Evolutionary conservation across 805 yeast genomes (phyloP).

Genomic region (Yarrowia sp.): DNA sequence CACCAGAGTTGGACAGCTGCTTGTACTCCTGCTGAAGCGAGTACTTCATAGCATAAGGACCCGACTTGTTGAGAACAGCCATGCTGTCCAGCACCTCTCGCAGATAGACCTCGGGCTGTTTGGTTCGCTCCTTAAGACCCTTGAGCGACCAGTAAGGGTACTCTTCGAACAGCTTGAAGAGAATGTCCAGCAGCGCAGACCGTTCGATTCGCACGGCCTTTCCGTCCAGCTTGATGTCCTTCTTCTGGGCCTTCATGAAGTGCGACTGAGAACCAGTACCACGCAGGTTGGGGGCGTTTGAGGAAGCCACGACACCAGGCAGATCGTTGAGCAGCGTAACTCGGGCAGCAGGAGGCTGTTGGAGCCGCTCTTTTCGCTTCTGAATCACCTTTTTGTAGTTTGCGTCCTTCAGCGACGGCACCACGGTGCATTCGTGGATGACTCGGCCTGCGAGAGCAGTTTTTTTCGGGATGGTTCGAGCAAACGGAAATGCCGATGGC

Average conservation of each 20-base stretch:
- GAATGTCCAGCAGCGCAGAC: conserved; percentile 80
- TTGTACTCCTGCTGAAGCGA: conserved; percentile 87
- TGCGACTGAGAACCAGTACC: conserved; percentile 57
- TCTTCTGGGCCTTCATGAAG: conserved; percentile 49
- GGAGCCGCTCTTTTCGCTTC: conserved; percentile 50
- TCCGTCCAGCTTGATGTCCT: conserved; percentile 52
- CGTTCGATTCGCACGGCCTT: conserved; percentile 93
- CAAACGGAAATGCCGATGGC: conserved; percentile 19
- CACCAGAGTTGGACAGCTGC: conserved; percentile 38
- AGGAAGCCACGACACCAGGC: conserved; percentile 84
- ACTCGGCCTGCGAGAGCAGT: conserved; percentile 84
- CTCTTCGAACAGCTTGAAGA: conserved; percentile 88
- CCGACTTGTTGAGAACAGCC: conserved; percentile 85
- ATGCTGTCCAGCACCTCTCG: conserved; percentile 88
- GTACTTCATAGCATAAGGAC: conserved; percentile 92
- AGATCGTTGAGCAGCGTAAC: conserved; percentile 71
- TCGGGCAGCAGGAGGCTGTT: conserved; percentile 47
- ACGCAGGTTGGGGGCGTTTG: conserved; percentile 78
- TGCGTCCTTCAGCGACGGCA: conserved; percentile 71
- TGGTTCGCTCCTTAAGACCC: conserved; percentile 88
- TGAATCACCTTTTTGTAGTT: conserved; percentile 64
- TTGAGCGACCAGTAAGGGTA: conserved; percentile 96
- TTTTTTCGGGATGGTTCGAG: conserved; percentile 71
- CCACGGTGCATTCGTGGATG: conserved; percentile 85
- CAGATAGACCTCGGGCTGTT: conserved; percentile 86